Base-by-base conservation (phyloP, 352 stramenopile species). In the Pythium myriotylum region DNA sequence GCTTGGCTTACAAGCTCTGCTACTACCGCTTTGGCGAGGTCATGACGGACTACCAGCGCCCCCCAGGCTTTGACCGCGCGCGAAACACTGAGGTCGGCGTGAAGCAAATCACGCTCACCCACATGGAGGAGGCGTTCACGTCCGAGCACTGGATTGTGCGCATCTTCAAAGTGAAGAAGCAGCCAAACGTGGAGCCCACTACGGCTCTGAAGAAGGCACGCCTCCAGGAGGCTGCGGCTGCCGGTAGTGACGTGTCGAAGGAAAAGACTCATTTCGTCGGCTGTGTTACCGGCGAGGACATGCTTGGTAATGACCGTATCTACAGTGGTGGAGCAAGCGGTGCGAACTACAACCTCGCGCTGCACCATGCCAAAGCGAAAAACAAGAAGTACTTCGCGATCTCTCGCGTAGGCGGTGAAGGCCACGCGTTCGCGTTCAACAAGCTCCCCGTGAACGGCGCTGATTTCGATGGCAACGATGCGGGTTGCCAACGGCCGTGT, bases 71-170 rank as follows among this genome's bases (percentile, higher is more conserved):
- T 56, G 92, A 97, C 60, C 88, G 85, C 53, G 88, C 84, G 51
- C 83, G 90, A 55, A 94, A 96, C 69, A 82, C 77, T 22, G 84
- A 95, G 51, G 80, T 97, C n/a, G 89, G 88, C 24, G 83, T 93
- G 54, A 96, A 97, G 73, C 88, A 96, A 72, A 94, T 97, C 60
- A 79, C 86, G 58, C 73, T 98, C 42, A 93, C 83, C 37, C 89
- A 96, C 68, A 62, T 98, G 72, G 92, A 98, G 62, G 91, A 98
- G 65, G 90, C 89, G 2, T 98, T 98, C 69, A 98, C 89, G 59
- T 97, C 86, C n/a, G 89, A 98, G 73, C 90, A 97, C 76, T 98
- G 93, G 91, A 97, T 97, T 48, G 91, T 98, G 46, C 90, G 94
- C 63, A 98, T 98, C 56, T 98, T 90, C 73, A 94, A 95, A 73